Base-by-base conservation (phyloP, 2,329 filamentous ascomycete genomes). In the Cylindrodendrum hubeiense region DNA sequence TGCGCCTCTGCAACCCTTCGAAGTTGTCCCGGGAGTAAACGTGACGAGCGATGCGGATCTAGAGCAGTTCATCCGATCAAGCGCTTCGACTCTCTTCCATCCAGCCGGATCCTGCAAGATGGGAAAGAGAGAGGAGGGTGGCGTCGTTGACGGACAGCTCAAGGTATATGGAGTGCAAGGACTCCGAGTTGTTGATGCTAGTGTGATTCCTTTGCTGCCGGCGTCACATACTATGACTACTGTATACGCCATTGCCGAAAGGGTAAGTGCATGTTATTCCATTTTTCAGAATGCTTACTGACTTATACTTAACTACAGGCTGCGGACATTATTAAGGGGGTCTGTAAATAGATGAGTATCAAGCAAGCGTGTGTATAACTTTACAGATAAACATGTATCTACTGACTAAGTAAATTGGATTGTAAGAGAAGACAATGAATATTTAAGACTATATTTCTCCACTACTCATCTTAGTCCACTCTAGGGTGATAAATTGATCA, bases 91-190 rank as follows among this genome's bases (percentile, higher is more conserved):
- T 37, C 22, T 73, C 4, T 73, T 46, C 22, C 71, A 73, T n/a
- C 71, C 71, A 0, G 67, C 58, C 9, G 71, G 71, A 0, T 67
- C 71, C 2, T 68, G 65, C 28, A 67, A 71, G 57, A 84, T 86
- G 78, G 74, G 84, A 56, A 80, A 79, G 9, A 75, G 76, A 6
- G 77, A 77, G 4, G 73, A 81, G 1, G 84, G 83, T 4, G 84
- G 83, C 22, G 73, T 76, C 1, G 74, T 76, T 9, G 74, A 75
- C 2, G 39, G 59, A 21, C 43, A 70, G 17, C 69, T 76, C 37
- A 53, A 63, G 15, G 74, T 76, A 2, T 69, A 76, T 15, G 74
- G 72, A 1, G 50, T 74, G 0, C 19, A 55, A 26, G 66, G 68
- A 1, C 65, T 76, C 4, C 60, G 74, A 0, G 81, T 85, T 13